Conservation (phyloP, 768 basidiomycete species). For the Boletus vermiculosoides region DNA sequence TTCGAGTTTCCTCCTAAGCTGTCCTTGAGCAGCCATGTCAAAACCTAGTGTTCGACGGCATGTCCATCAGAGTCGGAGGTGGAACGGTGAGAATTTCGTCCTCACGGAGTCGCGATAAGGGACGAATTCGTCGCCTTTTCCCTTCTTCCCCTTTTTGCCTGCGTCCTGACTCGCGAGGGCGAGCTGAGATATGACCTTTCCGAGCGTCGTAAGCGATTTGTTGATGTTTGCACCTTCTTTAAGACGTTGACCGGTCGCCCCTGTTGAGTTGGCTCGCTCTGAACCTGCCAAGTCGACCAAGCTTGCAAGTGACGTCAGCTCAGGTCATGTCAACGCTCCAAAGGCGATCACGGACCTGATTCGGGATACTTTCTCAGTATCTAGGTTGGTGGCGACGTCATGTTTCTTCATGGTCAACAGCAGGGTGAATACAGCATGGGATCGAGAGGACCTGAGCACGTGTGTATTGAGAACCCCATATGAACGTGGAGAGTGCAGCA, state of each 20-base stretch:
- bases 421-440: conserved; percentile 97
- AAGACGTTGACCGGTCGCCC: conserved; percentile 91
- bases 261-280: conserved; percentile 95
- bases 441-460: conserved; percentile 77
- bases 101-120: conserved; percentile 96
- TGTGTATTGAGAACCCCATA: conserved; percentile 2
- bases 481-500: not conserved
- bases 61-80: conserved; percentile 4
- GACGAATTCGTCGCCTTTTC: conserved; percentile 87
- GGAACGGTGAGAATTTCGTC: conserved; percentile 6
- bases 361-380: conserved; percentile 98
- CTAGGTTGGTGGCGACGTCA: conserved; percentile 80
- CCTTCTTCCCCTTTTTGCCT: conserved; percentile 85
- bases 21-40: conserved; percentile 98
- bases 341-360: conserved; percentile 61
- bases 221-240: conserved; percentile 99
- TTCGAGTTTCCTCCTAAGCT: conserved; percentile 96
- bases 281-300: conserved; percentile 96
- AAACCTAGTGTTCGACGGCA: conserved; percentile 51
- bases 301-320: conserved; percentile 38
- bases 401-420: conserved; percentile 90
- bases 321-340: not conserved
- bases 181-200: conserved; percentile 94
- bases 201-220: conserved; percentile 95
- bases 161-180: conserved; percentile 57